Conservation (phyloP, 345 rosid genomes). For the Theobroma cacao region DNA sequence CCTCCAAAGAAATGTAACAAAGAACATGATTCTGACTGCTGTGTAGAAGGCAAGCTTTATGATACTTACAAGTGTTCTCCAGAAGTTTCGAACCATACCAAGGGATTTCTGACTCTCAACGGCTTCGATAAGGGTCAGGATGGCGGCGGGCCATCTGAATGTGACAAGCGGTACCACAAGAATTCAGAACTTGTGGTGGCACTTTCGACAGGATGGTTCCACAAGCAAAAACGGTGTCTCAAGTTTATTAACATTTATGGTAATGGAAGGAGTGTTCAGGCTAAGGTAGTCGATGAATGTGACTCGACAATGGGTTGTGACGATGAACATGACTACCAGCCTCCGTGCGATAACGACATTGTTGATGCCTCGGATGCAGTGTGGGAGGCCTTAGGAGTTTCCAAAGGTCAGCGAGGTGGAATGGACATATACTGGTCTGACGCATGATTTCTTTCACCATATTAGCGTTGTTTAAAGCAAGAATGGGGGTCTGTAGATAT, state of each 20-base stretch:
- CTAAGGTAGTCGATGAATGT: background rate
- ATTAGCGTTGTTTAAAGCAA: background rate
- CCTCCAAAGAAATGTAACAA: background rate
- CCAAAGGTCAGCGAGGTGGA: background rate
- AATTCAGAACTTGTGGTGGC: background rate
- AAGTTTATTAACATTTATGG: background rate
- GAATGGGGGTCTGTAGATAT: background rate
- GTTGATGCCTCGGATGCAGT: conserved; percentile 5
- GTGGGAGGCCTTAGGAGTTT: background rate
- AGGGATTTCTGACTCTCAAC: background rate
- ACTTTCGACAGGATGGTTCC: background rate
- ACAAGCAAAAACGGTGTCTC: background rate
- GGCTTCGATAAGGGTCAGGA: background rate
- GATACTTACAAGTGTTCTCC: background rate
- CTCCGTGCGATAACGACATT: background rate
- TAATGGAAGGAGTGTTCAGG: background rate
- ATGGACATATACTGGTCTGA: conserved; percentile 16
- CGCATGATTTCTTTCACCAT: background rate
- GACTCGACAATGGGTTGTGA: background rate
- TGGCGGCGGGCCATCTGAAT: background rate
- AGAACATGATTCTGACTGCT: background rate
- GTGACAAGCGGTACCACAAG: background rate
- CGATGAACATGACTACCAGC: background rate
- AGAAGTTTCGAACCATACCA: background rate
- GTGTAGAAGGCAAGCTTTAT: background rate